Base-by-base conservation (phyloP, 345 rosid genomes). In the Draba incana region DNA sequence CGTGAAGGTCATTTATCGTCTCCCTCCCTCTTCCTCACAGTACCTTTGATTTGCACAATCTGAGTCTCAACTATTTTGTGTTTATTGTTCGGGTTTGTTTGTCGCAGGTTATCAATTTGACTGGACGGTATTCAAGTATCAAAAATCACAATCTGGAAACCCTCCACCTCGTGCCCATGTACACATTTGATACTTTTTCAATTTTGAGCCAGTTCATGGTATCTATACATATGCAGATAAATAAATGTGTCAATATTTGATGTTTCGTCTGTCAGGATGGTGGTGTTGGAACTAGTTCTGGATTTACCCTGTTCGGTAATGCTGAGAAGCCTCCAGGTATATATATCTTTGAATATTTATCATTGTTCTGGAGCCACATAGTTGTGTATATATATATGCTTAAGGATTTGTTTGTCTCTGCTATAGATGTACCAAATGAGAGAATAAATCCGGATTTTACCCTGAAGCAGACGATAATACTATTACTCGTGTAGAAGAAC, bases 41-140 rank as follows among this genome's bases (percentile, higher is more conserved):
- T 50, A 63, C 47, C 60, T 37, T 62, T 35, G 39, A 35, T 14
- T 57, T 35, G 25, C 46, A 49, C 46, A 8, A 38, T 15, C 38
- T 27, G 20, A 51, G 30, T 61, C 49, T 57, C 35, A 16, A 6
- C 58, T 65, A 30, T 63, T 28, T 48, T 49, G 66, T 6, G 20
- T 54, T 33, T 62, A 37, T 39, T 61, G 46, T 54, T 31, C 60
- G 75, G 51, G 38, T 62, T 51, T 63, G 37, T 44, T 78, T 50
- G 38, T 8, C 45, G 33, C 82, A 94, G 99, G 99, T 70, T 94
- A 87, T 75, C 99, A 91, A 80, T 91, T 92, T 71, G 99, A 94
- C 75, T 94, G 99, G 99, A 94, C 98, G 11, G 90, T 90, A 62
- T 72, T 78, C 75, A 93, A 88, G 78, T 90, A 83, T 76, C 99